Evolutionary conservation across 129 eudicot genomes (phyloP).

Genomic region (Lonicera japonica): DNA sequence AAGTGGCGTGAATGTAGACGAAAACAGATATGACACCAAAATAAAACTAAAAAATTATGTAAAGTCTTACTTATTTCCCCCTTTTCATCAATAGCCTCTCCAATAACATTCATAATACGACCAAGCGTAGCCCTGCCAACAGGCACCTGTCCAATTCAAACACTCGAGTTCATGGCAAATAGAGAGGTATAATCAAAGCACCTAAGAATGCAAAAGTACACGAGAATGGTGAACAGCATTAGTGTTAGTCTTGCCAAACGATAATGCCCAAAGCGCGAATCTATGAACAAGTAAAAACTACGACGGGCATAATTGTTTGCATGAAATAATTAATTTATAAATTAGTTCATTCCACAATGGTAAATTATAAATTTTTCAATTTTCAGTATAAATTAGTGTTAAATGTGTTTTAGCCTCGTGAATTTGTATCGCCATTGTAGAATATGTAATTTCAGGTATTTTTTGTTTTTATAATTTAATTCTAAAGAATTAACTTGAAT

Average conservation of each 20-base stretch:
- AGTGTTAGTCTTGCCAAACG: background rate
- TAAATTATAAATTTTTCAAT: no score
- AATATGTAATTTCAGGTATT: no score
- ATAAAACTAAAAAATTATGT: background rate
- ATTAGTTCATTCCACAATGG: no score
- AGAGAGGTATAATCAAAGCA: background rate
- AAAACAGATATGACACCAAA: background rate
- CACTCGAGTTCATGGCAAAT: background rate
- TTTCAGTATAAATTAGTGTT: no score
- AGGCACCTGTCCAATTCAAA: constrained; percentile 50
- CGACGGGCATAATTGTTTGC: no score
- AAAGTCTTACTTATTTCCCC: constrained; percentile 65
- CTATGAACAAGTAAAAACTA: background rate
- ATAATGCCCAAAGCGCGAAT: background rate
- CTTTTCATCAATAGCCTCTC: constrained; percentile 83
- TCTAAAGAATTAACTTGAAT: no score
- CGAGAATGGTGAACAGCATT: background rate
- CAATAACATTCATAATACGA: constrained; percentile 91
- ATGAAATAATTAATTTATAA: no score
- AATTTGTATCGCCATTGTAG: no score
- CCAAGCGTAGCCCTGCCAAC: constrained; percentile 96
- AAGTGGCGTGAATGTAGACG: background rate
- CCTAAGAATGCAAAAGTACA: background rate
- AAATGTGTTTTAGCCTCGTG: no score
- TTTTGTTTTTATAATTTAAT: no score